Conservation (phyloP, 257 asterid genomes). For the Anisodus acutangulus region DNA sequence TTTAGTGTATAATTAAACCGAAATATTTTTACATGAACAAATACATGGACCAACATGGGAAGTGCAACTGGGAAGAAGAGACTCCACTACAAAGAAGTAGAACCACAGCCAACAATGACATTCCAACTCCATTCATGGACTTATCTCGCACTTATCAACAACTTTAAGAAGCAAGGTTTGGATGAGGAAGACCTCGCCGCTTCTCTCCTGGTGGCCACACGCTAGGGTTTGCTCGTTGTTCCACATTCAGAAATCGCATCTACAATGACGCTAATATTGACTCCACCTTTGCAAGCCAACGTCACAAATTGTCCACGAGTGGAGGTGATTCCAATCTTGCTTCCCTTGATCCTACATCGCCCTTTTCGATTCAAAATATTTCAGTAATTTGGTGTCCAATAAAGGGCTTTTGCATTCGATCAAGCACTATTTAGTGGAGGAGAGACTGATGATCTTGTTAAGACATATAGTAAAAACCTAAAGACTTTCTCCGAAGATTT, state of each 20-base stretch:
- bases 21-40: conserved; percentile 29
- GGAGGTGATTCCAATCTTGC: conserved; percentile 26
- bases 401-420: conserved; percentile 33
- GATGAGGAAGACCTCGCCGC: conserved; percentile 28
- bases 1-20: too few species aligned
- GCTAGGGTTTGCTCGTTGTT: conserved; percentile 6
- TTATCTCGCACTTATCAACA: conserved; percentile 38
- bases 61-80: conserved; percentile 56
- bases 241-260: neutral
- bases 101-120: conserved; percentile 35
- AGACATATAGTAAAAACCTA: neutral
- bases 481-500: neutral
- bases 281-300: conserved; percentile 4
- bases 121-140: conserved; percentile 50
- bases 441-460: neutral
- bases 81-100: conserved; percentile 50
- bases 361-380: conserved; percentile 26
- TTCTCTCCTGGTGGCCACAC: conserved; percentile 29
- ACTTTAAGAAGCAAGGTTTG: conserved; percentile 48
- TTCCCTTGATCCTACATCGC: neutral
- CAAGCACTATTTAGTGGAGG: conserved; percentile 6
- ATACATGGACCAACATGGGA: conserved; percentile 60
- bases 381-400: conserved; percentile 12
- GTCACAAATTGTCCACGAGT: conserved; percentile 10
- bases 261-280: too few species aligned